Conservation (phyloP, 192 early-diverging fungal species). For the Backusella westeae region DNA sequence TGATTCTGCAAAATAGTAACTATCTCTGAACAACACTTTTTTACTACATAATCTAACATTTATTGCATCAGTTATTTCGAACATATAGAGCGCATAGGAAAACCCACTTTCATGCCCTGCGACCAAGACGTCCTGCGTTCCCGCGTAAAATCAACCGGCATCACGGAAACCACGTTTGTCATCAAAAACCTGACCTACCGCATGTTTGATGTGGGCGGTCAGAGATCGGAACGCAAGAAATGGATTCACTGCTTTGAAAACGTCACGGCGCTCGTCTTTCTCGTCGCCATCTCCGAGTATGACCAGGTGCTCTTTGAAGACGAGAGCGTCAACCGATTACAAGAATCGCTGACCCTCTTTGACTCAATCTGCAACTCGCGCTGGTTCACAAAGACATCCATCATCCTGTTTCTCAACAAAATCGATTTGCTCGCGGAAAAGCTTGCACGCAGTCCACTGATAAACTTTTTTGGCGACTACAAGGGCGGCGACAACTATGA, state of each 20-base stretch:
- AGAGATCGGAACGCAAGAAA: conserved; percentile 98
- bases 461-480: conserved; percentile 90
- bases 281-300: conserved; percentile 94
- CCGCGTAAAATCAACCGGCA: conserved; percentile 96
- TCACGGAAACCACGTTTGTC: conserved; percentile 91
- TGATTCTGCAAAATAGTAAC: conserved; percentile 92
- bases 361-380: conserved; percentile 97
- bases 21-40: background rate
- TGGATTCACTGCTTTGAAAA: conserved; percentile 99
- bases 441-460: conserved; percentile 78
- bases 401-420: conserved; percentile 98
- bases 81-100: conserved; percentile 81
- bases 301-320: conserved; percentile 96
- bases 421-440: conserved; percentile 96
- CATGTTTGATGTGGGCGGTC: conserved; percentile 98
- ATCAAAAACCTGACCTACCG: conserved; percentile 92
- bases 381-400: conserved; percentile 96
- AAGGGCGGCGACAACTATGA: conserved; percentile 70
- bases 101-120: conserved; percentile 78
- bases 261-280: conserved; percentile 91
- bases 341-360: conserved; percentile 94
- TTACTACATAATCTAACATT: background rate
- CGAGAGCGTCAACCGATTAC: conserved; percentile 94
- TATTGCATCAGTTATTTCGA: conserved; percentile 78
- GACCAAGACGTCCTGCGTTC: conserved; percentile 97